Evolutionary conservation across 2,329 filamentous ascomycete genomes (phyloP).

Genomic region (Domatiomyces catenatus): DNA sequence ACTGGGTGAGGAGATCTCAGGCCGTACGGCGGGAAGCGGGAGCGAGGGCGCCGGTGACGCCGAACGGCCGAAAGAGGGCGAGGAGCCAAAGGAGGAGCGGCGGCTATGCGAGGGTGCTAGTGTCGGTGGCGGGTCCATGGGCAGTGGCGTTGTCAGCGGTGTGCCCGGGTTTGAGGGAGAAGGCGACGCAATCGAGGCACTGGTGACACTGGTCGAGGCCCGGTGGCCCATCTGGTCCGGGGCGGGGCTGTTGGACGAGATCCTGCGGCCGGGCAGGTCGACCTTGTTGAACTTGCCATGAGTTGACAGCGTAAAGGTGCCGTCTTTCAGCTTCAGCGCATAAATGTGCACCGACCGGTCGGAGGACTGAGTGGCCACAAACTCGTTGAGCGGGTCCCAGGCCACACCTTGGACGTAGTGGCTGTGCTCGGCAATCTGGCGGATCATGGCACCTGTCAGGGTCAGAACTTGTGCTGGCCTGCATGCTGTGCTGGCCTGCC

Average conservation of each 20-base stretch:
- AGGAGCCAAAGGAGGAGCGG: constrained; percentile 78
- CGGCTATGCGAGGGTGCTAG: constrained; percentile 71
- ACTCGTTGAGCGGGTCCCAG: constrained; percentile 97
- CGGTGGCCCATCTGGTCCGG: constrained; percentile 65
- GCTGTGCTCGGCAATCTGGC: constrained; percentile 91
- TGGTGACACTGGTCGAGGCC: constrained; percentile 30
- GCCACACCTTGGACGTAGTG: constrained; percentile 97
- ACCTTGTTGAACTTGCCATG: constrained; percentile 75
- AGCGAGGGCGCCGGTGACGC: constrained; percentile 86
- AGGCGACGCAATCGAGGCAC: constrained; percentile 58
- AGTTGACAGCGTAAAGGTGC: constrained; percentile 71
- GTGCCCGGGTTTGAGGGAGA: constrained; percentile 84
- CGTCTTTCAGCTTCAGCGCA: constrained; percentile 87
- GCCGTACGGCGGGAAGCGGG: constrained; percentile 88
- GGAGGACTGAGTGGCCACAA: constrained; percentile 93
- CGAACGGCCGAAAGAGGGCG: constrained; percentile 64
- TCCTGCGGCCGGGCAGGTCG: constrained; percentile 78
- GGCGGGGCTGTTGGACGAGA: constrained; percentile 82
- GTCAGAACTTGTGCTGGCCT: not conserved
- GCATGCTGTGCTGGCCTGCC: constrained; percentile 17
- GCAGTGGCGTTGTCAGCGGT: constrained; percentile 71
- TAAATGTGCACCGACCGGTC: constrained; percentile 98
- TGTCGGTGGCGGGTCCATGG: constrained; percentile 72
- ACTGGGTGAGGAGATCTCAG: constrained; percentile 69
- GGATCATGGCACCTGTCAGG: constrained; percentile 40